Evolutionary conservation across 1,139 yeast species (phyloP).

Genomic region (Saccharomycopsis phalli): DNA sequence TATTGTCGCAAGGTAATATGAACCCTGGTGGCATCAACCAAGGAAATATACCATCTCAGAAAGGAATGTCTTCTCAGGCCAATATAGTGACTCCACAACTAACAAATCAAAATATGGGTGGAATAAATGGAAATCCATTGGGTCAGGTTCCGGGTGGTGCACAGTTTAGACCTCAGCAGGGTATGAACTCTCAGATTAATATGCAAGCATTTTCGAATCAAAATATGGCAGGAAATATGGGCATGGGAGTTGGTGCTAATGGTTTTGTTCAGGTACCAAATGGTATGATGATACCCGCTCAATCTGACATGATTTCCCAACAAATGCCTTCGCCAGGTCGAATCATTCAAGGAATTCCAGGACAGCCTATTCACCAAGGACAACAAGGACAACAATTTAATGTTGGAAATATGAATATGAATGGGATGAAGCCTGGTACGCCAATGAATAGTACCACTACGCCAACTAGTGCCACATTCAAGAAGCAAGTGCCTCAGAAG

Average conservation of each 20-base stretch:
- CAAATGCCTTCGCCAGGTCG: slow-evolving; percentile 12
- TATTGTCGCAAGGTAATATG: not conserved
- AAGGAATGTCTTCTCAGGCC: slow-evolving; percentile 6
- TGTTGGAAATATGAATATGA: too few relatives aligned
- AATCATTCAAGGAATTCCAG: slow-evolving; percentile 1
- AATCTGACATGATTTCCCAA: slow-evolving; percentile 1
- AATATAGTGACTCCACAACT: slow-evolving; percentile 9
- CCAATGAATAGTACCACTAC: slow-evolving; percentile 1
- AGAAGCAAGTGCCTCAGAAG: slow-evolving; percentile 5
- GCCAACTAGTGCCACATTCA: slow-evolving; percentile 1
- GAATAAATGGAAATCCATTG: slow-evolving; percentile 1
- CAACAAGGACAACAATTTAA: slow-evolving; percentile 6
- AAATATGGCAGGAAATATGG: not conserved
- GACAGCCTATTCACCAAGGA: slow-evolving; percentile 7
- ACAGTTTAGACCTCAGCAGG: slow-evolving; percentile 6
- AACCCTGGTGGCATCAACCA: not conserved
- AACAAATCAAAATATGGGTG: slow-evolving; percentile 1
- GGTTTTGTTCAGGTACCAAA: slow-evolving; percentile 14
- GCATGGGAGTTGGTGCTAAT: slow-evolving; percentile 4
- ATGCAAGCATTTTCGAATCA: slow-evolving; percentile 1
- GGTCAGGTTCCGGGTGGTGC: slow-evolving; percentile 3
- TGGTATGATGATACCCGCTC: slow-evolving; percentile 13
- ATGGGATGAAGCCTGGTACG: slow-evolving; percentile 1
- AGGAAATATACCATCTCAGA: not conserved
- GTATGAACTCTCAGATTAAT: not conserved